These are phyloP conservation scores for Lomentospora prolificans DNA, from an alignment of 2,329 filamentous ascomycete genomes.

Conservation along the genomic window DNA sequence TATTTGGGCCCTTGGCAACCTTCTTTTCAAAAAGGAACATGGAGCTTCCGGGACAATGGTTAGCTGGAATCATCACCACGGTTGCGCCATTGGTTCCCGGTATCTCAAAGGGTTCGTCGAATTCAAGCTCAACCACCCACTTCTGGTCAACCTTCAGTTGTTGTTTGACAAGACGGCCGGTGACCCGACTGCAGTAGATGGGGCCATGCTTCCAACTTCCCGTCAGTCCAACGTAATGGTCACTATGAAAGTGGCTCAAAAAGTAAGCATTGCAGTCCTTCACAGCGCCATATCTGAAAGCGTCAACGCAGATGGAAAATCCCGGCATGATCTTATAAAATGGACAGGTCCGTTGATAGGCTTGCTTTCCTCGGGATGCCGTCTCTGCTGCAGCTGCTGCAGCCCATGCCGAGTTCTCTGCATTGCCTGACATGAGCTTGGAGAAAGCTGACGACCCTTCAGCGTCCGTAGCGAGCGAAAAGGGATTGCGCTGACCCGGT, in stretches of 20 bases:
- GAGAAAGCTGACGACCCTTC: conserved; percentile 64
- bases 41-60: conserved; percentile 93
- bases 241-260: conserved; percentile 93
- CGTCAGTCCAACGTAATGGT: conserved; percentile 89
- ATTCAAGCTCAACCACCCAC: conserved; percentile 78
- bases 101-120: conserved; percentile 69
- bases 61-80: conserved; percentile 92
- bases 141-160: conserved; percentile 79
- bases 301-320: conserved; percentile 87
- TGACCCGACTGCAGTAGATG: conserved; percentile 93
- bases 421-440: conserved; percentile 85
- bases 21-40: conserved; percentile 85
- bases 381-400: conserved; percentile 72
- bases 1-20: conserved; percentile 47
- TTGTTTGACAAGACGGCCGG: conserved; percentile 76
- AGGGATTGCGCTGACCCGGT: conserved; percentile 74
- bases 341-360: conserved; percentile 83
- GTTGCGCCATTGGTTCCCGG: conserved; percentile 72
- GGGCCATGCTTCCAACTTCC: conserved; percentile 85
- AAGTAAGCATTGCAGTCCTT: conserved; percentile 92
- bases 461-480: conserved; percentile 38
- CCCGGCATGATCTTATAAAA: conserved; percentile 98
- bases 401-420: conserved; percentile 84
- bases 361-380: conserved; percentile 70
- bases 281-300: conserved; percentile 89